phyloP scores from a whole-genome alignment of 371 early-diverging fungal species.

The Fennellomyces sp. region DNA sequence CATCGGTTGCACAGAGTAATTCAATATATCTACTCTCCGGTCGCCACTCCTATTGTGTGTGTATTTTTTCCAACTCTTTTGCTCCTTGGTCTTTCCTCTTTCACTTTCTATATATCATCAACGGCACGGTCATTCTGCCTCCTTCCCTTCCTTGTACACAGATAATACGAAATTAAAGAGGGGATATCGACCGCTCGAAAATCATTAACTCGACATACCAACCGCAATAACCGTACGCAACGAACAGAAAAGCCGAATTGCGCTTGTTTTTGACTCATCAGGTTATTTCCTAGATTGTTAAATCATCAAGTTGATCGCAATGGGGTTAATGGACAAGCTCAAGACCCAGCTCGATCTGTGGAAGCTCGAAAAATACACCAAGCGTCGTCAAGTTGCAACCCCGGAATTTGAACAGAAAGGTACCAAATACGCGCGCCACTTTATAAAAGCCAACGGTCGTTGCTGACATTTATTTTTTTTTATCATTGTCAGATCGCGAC shows the following conservation, averaged over 20 bases:
- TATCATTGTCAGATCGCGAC: conserved; percentile 44
- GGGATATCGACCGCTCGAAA: no score
- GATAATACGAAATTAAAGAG: no score
- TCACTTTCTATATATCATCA: neutral
- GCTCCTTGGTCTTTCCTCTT: neutral
- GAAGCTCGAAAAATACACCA: conserved; percentile 57
- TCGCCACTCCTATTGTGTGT: neutral
- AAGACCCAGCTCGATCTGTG: conserved; percentile 56
- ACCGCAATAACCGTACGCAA: no score
- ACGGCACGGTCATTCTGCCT: no score
- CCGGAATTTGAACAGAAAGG: conserved; percentile 55
- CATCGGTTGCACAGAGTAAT: neutral
- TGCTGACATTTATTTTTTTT: no score
- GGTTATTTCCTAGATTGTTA: neutral
- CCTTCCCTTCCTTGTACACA: no score
- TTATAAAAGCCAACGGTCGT: no score
- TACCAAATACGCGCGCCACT: no score
- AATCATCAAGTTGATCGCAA: conserved; percentile 5
- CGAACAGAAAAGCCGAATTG: no score
- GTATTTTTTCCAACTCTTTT: neutral
- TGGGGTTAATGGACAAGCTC: conserved; percentile 53
- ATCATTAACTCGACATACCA: no score
- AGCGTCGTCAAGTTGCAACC: conserved; percentile 44
- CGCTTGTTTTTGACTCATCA: neutral
- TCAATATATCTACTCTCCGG: neutral